Percentiles rank a stretch among this genome's conserved stretches.
These are phyloP conservation scores for Leccinum ochraceum DNA, from an alignment of 768 basidiomycete species.

Conservation along the genomic window DNA sequence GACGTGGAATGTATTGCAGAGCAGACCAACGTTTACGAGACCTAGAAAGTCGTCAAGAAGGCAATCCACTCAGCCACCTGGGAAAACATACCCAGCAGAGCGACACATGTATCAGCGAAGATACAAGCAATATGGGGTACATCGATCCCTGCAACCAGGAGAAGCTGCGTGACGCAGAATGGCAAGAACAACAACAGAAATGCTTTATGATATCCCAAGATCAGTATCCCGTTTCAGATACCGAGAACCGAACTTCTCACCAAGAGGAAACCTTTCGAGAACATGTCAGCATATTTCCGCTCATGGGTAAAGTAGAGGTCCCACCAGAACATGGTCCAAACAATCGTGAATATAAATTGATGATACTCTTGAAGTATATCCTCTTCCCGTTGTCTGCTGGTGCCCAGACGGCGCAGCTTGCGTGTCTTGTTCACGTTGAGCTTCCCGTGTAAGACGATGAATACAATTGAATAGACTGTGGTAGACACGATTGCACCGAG, in stretches of 20 bases:
- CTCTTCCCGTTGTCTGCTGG: slow-evolving; percentile 50
- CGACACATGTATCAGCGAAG: slow-evolving; percentile 53
- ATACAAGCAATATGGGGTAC: slow-evolving; percentile 50
- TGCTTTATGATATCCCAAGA: slow-evolving; percentile 38
- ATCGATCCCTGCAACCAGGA: slow-evolving; percentile 46
- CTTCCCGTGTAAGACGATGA: slow-evolving; percentile 61
- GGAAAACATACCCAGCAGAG: slow-evolving; percentile 49
- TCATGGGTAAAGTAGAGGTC: slow-evolving; percentile 21
- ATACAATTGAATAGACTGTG: slow-evolving; percentile 59
- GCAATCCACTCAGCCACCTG: neutral
- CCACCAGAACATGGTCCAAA: slow-evolving; percentile 71
- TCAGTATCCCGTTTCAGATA: neutral
- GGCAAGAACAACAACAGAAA: slow-evolving; percentile 63
- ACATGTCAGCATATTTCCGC: slow-evolving; percentile 7
- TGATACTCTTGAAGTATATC: slow-evolving; percentile 50
- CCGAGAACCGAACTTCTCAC: slow-evolving; percentile 36
- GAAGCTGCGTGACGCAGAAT: slow-evolving; percentile 51
- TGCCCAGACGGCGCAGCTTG: slow-evolving; percentile 49
- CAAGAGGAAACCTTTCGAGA: slow-evolving; percentile 54
- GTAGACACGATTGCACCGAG: slow-evolving; percentile 55
- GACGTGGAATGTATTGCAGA: slow-evolving; percentile 68
- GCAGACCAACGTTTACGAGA: slow-evolving; percentile 61
- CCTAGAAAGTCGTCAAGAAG: slow-evolving; percentile 41
- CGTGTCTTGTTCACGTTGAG: slow-evolving; percentile 52
- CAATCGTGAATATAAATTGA: slow-evolving; percentile 60